Base-by-base conservation (phyloP, 2,329 filamentous ascomycete species). In the Phialophora macrospora region DNA sequence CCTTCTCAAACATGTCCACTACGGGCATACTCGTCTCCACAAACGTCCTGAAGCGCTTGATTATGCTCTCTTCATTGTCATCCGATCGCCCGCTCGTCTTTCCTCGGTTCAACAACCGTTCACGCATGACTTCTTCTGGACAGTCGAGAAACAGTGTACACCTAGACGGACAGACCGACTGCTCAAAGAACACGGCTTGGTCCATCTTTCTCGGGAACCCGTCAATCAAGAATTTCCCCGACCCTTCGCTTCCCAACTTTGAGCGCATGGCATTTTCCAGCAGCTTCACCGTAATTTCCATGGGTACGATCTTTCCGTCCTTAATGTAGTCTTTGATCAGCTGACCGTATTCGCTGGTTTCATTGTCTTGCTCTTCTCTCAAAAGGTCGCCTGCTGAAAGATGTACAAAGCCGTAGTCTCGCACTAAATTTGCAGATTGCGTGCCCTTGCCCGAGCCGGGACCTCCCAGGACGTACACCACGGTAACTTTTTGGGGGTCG, bases 21-120 rank as follows among this genome's bases (percentile, higher is more conserved):
- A 98, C 95, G 28, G 95, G 95, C 94, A 98, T 97, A 80, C 92
- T 97, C 1, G 93, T 97, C 80, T 98, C 93, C 73, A 96, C 83
- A 76, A 98, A 99, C 3, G 90, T 93, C 76, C 88, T 88, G 85
- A 99, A 99, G 64, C 95, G 87, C 88, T 99, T 99, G 82, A 91
- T 90, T 78, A 98, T 99, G 75, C 89, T 93, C 80, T 97, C 95
- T 63, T 88, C 90, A 77, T 99, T 99, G 81, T 99, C 95, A 79
- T 99, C 95, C 58, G 90, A 83, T 70, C 95, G 86, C 49, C 95
- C 95, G 75, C 90, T 93, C 17, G 94, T 98, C 88, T 97, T 91
- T 68, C 94, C 95, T 58, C 94, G 86, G 82, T 97, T 90, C 71
- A 98, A 80, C 71, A 99, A 81, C 32, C 94, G 86, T 74, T 85